Evolutionary conservation across 1,284 basidiomycete species (phyloP), one percentile per base, ranked within the genome.

Genomic region (Puccinia polysora): DNA sequence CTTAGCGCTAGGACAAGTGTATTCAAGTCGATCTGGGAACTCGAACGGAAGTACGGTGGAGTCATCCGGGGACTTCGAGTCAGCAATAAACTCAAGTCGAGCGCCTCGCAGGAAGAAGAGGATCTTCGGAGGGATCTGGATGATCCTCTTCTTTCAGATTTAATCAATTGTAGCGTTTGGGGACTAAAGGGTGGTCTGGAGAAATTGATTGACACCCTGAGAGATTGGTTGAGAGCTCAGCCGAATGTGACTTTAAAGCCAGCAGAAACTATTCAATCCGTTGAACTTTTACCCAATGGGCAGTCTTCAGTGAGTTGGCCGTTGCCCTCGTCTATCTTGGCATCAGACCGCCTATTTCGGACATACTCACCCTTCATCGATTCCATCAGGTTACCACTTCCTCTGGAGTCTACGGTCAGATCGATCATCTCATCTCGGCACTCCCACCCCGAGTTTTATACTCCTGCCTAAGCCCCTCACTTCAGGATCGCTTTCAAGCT

Each of bases 101-200:
- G 75, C 76, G 32, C 76, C 75, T 25, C 36, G n/a, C 30, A 23
- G 15, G 20, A 58, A 18, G 65, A 55, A 40, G 68, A 62, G 23
- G 38, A 52, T 25, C 34, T 52, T 25, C 36, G 40, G 1, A 60
- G 23, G 32, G 23, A 18, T 23, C 58, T 70, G 18, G 25, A 36
- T 23, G 43, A 45, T 38, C 32, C 52, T 30, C 20, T 50, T 15
- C 47, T 50, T 47, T 5, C 38, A 38, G 47, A 53, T 18, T 23
- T 70, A n/a, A 50, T 49, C 0, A 43, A 53, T 5, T 84, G 85
- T 14, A 87, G 89, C 55, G 87, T 94, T 2, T 92, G 87, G 80
- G 90, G 89, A 7, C 89, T 95, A 78, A 82, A 80, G 47, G 86
- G 89, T 28, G 95, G 95, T 0, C 83, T 97, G 76, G 83, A 86